A percentile compares a stretch with the other conserved stretches of the same genome.
Evolutionary conservation across 2,329 filamentous ascomycete species (phyloP).

Genomic region (Incumbomyces lentus): DNA sequence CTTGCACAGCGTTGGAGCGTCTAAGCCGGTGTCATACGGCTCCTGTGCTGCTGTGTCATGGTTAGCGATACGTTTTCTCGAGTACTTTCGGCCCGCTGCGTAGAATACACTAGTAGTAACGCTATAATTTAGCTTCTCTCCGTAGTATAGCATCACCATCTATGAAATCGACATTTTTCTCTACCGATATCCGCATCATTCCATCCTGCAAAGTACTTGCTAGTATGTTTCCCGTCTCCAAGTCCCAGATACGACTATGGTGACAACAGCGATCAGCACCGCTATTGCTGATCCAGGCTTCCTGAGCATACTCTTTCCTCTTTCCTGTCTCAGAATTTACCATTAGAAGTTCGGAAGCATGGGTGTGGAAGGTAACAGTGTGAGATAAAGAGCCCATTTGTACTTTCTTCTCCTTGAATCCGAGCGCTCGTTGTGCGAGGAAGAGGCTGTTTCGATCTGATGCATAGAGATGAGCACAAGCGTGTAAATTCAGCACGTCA

Average conservation of each 20-base stretch:
- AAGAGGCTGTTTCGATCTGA: conserved; percentile 47
- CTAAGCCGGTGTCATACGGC: too few relatives aligned
- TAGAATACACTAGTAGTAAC: background rate
- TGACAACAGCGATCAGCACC: conserved; percentile 37
- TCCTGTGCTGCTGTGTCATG: too few relatives aligned
- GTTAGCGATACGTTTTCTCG: too few relatives aligned
- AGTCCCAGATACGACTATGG: conserved; percentile 36
- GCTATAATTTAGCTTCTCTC: conserved; percentile 5
- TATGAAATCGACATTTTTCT: background rate
- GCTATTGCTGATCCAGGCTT: conserved; percentile 36
- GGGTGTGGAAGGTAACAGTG: conserved; percentile 39
- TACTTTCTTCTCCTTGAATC: conserved; percentile 29
- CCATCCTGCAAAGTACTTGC: conserved; percentile 42
- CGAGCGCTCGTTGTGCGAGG: conserved; percentile 41
- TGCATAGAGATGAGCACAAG: conserved; percentile 48
- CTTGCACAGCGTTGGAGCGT: too few relatives aligned
- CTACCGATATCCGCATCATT: conserved; percentile 29
- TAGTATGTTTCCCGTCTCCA: conserved; percentile 30
- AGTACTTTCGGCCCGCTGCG: too few relatives aligned
- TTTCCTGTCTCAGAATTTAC: conserved; percentile 24
- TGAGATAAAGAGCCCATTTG: conserved; percentile 40
- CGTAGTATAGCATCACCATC: conserved; percentile 3
- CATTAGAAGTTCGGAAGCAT: conserved; percentile 32
- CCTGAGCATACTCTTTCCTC: conserved; percentile 40
- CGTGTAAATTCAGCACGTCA: conserved; percentile 43